Conservation (phyloP, 2,329 filamentous ascomycete genomes). For the Hypoxylon sp. region DNA sequence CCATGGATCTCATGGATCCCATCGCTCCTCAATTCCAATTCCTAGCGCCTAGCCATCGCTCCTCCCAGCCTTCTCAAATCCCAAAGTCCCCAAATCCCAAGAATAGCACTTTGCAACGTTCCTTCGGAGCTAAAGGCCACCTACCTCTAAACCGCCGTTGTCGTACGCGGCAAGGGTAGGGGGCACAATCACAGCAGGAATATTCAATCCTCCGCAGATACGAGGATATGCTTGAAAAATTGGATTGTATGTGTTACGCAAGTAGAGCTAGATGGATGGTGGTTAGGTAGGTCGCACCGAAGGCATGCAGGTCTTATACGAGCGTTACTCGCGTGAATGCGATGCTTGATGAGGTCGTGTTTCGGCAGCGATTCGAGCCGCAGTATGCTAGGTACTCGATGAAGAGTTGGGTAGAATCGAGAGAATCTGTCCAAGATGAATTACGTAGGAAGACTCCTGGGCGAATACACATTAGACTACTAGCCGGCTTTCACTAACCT, state of each 20-base stretch:
- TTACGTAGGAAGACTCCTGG: neutral
- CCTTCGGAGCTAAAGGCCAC: neutral
- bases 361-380: constrained; percentile 3
- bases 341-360: constrained; percentile 1
- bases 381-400: neutral
- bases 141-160: neutral
- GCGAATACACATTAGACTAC: neutral
- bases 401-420: neutral
- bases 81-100: too few relatives aligned
- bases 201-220: constrained; percentile 13
- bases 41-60: neutral
- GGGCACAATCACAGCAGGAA: neutral
- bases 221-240: neutral
- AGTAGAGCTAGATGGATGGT: constrained; percentile 4
- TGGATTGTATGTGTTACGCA: neutral
- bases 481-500: neutral
- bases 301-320: constrained; percentile 19
- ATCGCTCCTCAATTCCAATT: neutral
- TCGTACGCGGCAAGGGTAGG: too few relatives aligned
- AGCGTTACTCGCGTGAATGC: constrained; percentile 3
- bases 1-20: neutral
- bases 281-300: constrained; percentile 2
- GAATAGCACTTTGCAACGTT: neutral
- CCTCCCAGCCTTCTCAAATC: neutral
- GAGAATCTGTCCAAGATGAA: neutral